Percentiles rank a stretch among this genome's conserved stretches.
Conservation (phyloP, 495 filamentous ascomycete genomes). For the Diplogelasinospora grovesii region DNA sequence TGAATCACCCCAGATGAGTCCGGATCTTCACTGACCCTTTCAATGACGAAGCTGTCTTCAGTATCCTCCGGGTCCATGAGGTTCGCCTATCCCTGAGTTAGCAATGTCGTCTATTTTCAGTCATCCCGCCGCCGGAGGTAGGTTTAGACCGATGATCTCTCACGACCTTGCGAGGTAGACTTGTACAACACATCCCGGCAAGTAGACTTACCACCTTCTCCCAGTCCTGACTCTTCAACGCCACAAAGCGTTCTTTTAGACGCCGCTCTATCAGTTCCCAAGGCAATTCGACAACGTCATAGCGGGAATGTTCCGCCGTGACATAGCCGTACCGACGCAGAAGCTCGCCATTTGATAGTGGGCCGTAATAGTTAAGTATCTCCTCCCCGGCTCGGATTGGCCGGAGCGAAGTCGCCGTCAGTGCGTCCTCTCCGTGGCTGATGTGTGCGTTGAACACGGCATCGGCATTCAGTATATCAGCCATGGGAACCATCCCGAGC, state of each 20-base stretch:
- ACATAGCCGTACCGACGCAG: constrained; percentile 87
- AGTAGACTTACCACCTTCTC: constrained; percentile 11
- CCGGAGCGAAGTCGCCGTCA: constrained; percentile 62
- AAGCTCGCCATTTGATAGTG: constrained; percentile 72
- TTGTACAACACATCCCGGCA: too few species aligned
- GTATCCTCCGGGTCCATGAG: too few species aligned
- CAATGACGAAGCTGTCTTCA: constrained; percentile 40
- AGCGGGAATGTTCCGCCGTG: constrained; percentile 63
- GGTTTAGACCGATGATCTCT: too few species aligned
- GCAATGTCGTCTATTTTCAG: constrained; percentile 19
- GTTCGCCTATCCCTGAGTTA: too few species aligned
- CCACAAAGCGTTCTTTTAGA: constrained; percentile 38
- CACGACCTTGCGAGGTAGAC: too few species aligned
- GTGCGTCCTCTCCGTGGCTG: constrained; percentile 56
- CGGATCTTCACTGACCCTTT: constrained; percentile 34
- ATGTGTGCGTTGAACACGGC: constrained; percentile 74
- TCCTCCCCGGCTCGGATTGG: constrained; percentile 65
- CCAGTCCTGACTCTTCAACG: constrained; percentile 31
- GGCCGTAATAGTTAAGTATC: constrained; percentile 87
- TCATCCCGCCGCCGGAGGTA: constrained; percentile 6
- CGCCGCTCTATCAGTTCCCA: constrained; percentile 44
- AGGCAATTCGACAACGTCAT: constrained; percentile 78
- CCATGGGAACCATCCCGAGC: constrained; percentile 88
- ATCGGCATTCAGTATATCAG: constrained; percentile 89
- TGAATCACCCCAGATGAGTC: constrained; percentile 27